Base-by-base conservation (phyloP, 176 grass and related monocot genomes). In the Bromus sterilis region DNA sequence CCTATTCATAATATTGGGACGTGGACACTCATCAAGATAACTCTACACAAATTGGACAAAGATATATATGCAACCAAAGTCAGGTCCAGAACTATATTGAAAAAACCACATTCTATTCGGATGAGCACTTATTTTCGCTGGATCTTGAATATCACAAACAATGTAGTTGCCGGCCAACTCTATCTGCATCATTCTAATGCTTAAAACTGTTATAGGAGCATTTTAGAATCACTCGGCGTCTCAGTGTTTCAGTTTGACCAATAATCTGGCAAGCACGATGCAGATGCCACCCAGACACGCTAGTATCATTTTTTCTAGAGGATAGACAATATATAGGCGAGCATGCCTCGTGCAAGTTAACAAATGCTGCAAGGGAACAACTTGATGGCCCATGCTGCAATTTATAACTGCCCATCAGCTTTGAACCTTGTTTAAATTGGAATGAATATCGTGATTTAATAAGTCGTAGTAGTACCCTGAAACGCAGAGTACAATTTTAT, bases 241-340 rank as follows among this genome's bases (percentile, higher is more conserved):
- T 80, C 77, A 89, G 77, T n/a, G n/a, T n/a, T n/a, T n/a, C n/a
- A n/a, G n/a, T n/a, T 55, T 80, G 36, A 21, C 48, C 11, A 6
- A 33, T 21, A 61, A 48, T 9, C 13, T 12, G 30, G 11, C 58
- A 66, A 74, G 11, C 66, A 49, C 3, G 66, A 29, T 11, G 43
- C 11, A 44, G 28, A 60, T 29, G 44, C 56, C 71, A 28, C 13
- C 5, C 46, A 21, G 46, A 2, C 20, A 48, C 2, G 15, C 44
- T 1, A n/a, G n/a, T n/a, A 16, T 48, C 15, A 48, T 10, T 48
- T 16, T 48, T 18, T 48, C 0, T 48, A 8, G 28, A 56, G 11
- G 33, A 67, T 0, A n/a, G 42, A 51, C 46, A 51, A 18, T 20
- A 7, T 4, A 6, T n/a, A n/a, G n/a, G 41, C 12, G 20, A 21